Percentiles rank a stretch among this genome's conserved stretches.
These are phyloP conservation scores for Ensete ventricosum DNA, from an alignment of 176 grass and related monocot genomes.

Conservation along the genomic window DNA sequence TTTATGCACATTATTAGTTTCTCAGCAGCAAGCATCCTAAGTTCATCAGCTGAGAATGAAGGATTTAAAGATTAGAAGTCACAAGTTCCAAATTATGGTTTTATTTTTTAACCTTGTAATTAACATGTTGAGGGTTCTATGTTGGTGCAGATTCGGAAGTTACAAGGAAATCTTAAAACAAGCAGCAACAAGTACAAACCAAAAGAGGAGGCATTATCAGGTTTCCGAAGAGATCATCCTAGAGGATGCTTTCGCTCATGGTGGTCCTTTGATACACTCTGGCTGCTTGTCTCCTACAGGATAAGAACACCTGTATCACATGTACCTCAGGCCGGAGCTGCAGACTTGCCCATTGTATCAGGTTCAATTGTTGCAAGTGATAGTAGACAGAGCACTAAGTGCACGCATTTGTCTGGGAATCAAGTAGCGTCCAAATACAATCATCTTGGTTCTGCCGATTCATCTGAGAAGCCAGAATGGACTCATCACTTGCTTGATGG, in stretches of 20 bases:
- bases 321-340: constrained; percentile 31
- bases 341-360: constrained; percentile 48
- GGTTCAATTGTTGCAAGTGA: constrained; percentile 40
- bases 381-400: constrained; percentile 51
- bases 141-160: constrained; percentile 36
- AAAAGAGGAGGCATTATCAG: constrained; percentile 58
- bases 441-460: constrained; percentile 34
- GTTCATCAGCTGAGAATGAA: too few species aligned
- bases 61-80: too few species aligned
- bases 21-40: too few species aligned
- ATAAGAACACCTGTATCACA: constrained; percentile 42
- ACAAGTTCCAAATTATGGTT: too few species aligned
- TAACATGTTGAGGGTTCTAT: not conserved
- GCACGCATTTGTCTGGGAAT: constrained; percentile 41
- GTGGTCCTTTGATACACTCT: constrained; percentile 50
- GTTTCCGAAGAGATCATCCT: constrained; percentile 55
- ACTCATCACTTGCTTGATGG: constrained; percentile 58
- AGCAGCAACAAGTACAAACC: constrained; percentile 58
- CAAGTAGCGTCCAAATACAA: constrained; percentile 55
- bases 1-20: too few species aligned
- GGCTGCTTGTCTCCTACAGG: constrained; percentile 62
- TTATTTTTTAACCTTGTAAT: not conserved
- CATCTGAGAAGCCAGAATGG: constrained; percentile 54
- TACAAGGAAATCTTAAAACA: constrained; percentile 63
- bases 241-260: constrained; percentile 47